Percentiles rank a stretch among this genome's conserved stretches.
These are phyloP conservation scores for Alternaria panax DNA, from an alignment of 2,329 filamentous ascomycete genomes.

Conservation along the genomic window DNA sequence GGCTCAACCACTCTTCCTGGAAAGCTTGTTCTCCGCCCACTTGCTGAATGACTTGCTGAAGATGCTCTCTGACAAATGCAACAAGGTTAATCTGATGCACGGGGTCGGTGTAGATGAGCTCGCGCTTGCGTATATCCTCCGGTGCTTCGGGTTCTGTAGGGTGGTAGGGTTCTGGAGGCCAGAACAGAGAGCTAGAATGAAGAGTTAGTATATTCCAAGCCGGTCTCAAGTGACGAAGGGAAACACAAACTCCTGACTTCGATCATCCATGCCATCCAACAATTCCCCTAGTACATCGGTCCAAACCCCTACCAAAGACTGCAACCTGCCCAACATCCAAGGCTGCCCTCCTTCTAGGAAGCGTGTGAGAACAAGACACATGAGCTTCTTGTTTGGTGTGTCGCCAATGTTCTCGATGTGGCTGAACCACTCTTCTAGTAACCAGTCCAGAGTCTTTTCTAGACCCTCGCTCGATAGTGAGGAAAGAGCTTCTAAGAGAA, in stretches of 20 bases:
- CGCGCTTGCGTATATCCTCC: slow-evolving; percentile 56
- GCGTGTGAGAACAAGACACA: slow-evolving; percentile 74
- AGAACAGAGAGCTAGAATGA: slow-evolving; percentile 51
- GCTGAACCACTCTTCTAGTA: slow-evolving; percentile 69
- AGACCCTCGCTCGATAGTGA: slow-evolving; percentile 30
- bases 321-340: slow-evolving; percentile 67
- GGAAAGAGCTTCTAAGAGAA: slow-evolving; percentile 68
- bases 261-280: slow-evolving; percentile 65
- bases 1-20: slow-evolving; percentile 71
- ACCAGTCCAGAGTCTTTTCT: slow-evolving; percentile 54
- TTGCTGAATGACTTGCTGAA: slow-evolving; percentile 65
- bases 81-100: slow-evolving; percentile 72
- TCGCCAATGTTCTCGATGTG: slow-evolving; percentile 74
- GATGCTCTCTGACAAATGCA: slow-evolving; percentile 67
- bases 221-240: background rate
- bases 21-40: slow-evolving; percentile 72
- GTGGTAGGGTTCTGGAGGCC: slow-evolving; percentile 44
- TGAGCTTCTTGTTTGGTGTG: slow-evolving; percentile 72
- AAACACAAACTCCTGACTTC: slow-evolving; percentile 43
- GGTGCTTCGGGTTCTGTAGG: slow-evolving; percentile 51
- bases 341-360: slow-evolving; percentile 69
- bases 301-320: slow-evolving; percentile 80
- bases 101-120: slow-evolving; percentile 67
- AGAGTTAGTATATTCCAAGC: background rate
- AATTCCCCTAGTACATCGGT: slow-evolving; percentile 72